Base-by-base conservation (phyloP, 2,329 filamentous ascomycete genomes). In the Venturia pyrina region DNA sequence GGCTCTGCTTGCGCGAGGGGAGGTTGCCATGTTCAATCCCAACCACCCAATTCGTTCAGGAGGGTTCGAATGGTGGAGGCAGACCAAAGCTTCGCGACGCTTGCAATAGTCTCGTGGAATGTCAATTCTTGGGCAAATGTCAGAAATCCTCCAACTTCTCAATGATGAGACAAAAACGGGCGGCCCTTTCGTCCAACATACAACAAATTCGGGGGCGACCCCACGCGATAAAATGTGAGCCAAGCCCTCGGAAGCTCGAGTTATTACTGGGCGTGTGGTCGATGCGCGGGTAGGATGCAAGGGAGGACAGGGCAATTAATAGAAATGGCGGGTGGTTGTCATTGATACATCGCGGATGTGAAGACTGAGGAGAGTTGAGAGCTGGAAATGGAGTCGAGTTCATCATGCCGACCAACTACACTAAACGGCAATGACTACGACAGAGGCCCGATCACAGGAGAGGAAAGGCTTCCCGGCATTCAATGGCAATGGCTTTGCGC, bases 1-100 rank as follows among this genome's bases (percentile, higher is more conserved):
- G 24, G 74, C 73, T 66, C 73, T 73, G 69, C 74, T 76, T 24
- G 73, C 75, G 70, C 75, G 75, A 66, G 74, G 70, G 56, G 75
- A 76, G n/a, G 53, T 37, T 37, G 53, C 53, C 53, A 59, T 59
- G 7, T 37, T 59, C 15, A 19, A 59, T 28, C 10, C 21, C 15
- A 28, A 17, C 8, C n/a, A 19, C 32, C 53, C 53, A n/a, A 37
- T 21, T 5, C 48, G 48, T 28, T 59, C 53, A 59, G 53, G 53
- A 59, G 53, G 24, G 5, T 59, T 34, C 32, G 10, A 37, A 37
- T 1, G 53, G 15, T 34, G 19, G 5, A 59, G 32, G 32, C 53
- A 59, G 28, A 19, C 17, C 37, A 17, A 5, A 37, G 32, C 19
- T 37, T 37, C 17, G 28, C 28, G 53, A 40, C 28, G 15, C 15